A percentile compares a stretch with the other conserved stretches of the same genome.
These are phyloP conservation scores for Apiotrichum sp. DNA, from an alignment of 1,284 basidiomycete genomes.

Conservation along the genomic window DNA sequence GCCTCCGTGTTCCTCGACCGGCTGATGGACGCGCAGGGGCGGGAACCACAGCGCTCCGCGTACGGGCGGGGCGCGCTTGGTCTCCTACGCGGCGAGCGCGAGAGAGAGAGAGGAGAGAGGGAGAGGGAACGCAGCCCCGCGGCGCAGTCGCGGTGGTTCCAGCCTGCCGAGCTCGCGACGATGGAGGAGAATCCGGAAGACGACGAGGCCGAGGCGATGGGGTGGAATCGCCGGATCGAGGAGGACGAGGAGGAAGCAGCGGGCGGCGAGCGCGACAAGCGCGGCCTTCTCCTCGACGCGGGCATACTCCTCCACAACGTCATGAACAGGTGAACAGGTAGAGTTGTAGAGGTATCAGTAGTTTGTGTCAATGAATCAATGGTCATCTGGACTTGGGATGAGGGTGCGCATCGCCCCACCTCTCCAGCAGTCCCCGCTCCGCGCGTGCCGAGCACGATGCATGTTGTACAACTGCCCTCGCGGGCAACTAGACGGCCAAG, in stretches of 20 bases:
- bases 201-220: constrained; percentile 18
- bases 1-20: constrained; percentile 78
- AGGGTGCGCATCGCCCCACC: no score
- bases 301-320: constrained; percentile 44
- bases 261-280: constrained; percentile 18
- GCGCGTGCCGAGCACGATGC: constrained; percentile 5
- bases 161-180: constrained; percentile 7
- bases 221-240: constrained; percentile 14
- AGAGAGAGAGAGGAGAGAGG: no score
- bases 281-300: constrained; percentile 34
- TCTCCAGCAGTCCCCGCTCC: no score
- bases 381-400: no score
- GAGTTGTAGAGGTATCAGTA: neutral
- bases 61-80: constrained; percentile 7
- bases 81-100: no score
- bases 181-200: constrained; percentile 17
- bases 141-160: constrained; percentile 10
- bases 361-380: no score
- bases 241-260: constrained; percentile 16
- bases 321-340: constrained; percentile 24
- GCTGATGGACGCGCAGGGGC: constrained; percentile 52
- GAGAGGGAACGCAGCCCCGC: no score
- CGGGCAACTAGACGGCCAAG: neutral
- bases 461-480: constrained; percentile 9
- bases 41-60: constrained; percentile 14